Conservation (phyloP, 352 stramenopile species). For the Phytopythium ostracodes region DNA sequence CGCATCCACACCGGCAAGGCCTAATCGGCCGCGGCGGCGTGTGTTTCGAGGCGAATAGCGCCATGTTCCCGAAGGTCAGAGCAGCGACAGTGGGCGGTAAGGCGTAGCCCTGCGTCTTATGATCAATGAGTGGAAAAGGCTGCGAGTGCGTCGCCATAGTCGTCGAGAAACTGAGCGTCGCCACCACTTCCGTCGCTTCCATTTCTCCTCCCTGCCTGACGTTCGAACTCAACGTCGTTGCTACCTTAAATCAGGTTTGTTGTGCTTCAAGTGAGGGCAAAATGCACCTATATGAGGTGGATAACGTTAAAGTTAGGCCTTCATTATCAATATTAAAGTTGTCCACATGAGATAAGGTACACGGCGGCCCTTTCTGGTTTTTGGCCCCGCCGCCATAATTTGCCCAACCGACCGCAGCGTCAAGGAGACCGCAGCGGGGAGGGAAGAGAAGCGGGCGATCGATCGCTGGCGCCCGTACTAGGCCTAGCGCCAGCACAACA, state of each 20-base stretch:
- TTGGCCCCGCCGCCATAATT: not conserved
- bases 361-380: no score
- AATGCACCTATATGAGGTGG: no score
- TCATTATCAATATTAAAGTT: no score
- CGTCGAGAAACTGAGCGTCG: no score
- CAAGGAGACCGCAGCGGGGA: not conserved
- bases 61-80: not conserved
- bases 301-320: no score
- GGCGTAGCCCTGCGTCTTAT: not conserved
- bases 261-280: not conserved
- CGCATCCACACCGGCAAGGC: slow-evolving; percentile 46
- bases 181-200: not conserved
- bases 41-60: no score
- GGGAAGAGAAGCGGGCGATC: not conserved
- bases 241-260: not conserved
- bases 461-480: not conserved
- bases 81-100: not conserved
- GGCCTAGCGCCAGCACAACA: not conserved
- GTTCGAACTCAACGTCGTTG: not conserved
- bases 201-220: no score
- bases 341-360: no score
- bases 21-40: slow-evolving; percentile 5
- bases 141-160: not conserved
- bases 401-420: not conserved
- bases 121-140: not conserved